Percentiles rank a stretch among this genome's conserved stretches.
Evolutionary conservation across 352 stramenopile genomes (phyloP).

Genomic region (Phytopythium delawarense): DNA sequence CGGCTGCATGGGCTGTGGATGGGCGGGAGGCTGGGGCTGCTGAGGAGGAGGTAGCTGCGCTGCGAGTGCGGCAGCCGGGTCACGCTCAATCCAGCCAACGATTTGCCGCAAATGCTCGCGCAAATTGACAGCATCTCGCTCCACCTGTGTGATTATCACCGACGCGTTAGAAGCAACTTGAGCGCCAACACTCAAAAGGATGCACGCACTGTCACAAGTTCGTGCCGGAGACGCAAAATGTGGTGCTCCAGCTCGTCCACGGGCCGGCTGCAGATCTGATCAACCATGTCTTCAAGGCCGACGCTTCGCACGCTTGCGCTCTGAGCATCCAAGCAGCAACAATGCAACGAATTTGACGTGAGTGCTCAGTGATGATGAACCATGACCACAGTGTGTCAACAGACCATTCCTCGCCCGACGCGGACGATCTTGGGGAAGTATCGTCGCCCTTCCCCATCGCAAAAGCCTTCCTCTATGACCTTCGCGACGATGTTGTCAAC

Average conservation of each 20-base stretch:
- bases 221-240: conserved; percentile 40
- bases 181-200: conserved; percentile 1
- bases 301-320: conserved; percentile 76
- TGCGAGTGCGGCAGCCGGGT: conserved; percentile 45
- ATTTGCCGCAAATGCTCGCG: conserved; percentile 66
- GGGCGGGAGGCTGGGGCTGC: conserved; percentile 11
- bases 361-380: neutral
- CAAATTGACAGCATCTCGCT: conserved; percentile 62
- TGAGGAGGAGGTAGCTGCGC: conserved; percentile 34
- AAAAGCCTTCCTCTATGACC: conserved; percentile 94
- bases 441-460: conserved; percentile 89
- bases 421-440: conserved; percentile 96
- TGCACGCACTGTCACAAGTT: conserved; percentile 45
- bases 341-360: neutral
- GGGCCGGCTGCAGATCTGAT: conserved; percentile 74
- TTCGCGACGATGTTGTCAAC: conserved; percentile 97
- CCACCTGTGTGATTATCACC: conserved; percentile 38
- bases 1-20: conserved; percentile 25
- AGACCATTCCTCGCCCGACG: conserved; percentile 82
- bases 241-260: conserved; percentile 69
- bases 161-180: neutral
- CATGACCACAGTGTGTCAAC: conserved; percentile 10
- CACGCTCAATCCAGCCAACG: conserved; percentile 65
- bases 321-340: conserved; percentile 19
- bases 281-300: conserved; percentile 79